Evolutionary conservation across 176 grass and related monocot genomes (phyloP).

Genomic region (Ampelocalamus luodianensis): DNA sequence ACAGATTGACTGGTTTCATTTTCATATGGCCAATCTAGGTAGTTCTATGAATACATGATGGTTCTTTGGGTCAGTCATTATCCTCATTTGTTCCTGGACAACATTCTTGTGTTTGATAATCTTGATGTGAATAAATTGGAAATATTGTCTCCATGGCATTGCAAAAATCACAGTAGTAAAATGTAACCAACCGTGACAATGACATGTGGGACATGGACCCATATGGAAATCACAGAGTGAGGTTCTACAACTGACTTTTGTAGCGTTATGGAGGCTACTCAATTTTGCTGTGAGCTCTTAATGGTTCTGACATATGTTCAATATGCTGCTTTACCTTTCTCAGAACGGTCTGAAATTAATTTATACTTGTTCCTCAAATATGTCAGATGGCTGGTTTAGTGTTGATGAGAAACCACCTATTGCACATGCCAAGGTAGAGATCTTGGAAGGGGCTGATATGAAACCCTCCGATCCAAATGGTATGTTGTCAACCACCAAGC

Average conservation of each 20-base stretch:
- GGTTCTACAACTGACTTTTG: neutral
- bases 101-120: neutral
- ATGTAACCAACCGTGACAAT: neutral
- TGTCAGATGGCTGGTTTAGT: constrained; percentile 78
- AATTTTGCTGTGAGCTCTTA: neutral
- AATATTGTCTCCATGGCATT: neutral
- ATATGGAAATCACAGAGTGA: neutral
- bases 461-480: constrained; percentile 96
- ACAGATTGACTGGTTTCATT: neutral
- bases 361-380: constrained; percentile 33
- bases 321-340: constrained; percentile 4
- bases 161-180: too few relatives aligned
- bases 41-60: neutral
- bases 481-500: constrained; percentile 40
- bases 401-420: constrained; percentile 80
- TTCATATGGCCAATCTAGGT: neutral
- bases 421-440: constrained; percentile 76
- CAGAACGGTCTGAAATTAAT: constrained; percentile 1
- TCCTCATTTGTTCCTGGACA: neutral
- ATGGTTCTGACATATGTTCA: neutral
- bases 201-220: neutral
- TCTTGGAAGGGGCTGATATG: constrained; percentile 91
- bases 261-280: neutral
- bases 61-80: neutral
- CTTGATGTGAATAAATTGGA: neutral